Base-by-base conservation (phyloP, 306 rosid species). In the Trichosanthes truncata region DNA sequence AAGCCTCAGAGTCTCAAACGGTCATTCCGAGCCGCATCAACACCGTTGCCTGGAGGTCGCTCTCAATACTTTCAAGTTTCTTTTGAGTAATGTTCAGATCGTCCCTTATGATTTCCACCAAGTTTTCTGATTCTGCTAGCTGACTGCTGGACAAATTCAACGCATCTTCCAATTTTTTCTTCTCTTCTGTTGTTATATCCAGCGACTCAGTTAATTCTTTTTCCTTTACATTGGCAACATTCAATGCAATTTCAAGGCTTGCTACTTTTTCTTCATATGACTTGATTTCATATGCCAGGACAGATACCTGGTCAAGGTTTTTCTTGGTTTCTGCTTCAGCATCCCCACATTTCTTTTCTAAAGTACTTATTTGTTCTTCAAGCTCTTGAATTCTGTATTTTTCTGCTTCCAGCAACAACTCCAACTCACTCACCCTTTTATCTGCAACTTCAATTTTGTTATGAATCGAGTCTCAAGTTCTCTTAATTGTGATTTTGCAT, bases 301-400 rank as follows among this genome's bases (percentile, higher is more conserved):
- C 80, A 41, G 94, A 76, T 61, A 88, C 82, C 77, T 86, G 89
- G 62, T 85, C 89, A 18, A 88, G 83, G 84, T 82, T 25, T 48
- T 83, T 91, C 82, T 80, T 87, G 35, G 87, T 82, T 43, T 91
- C 87, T 77, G 79, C 90, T 80, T 96, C 94, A 29, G 94, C 81
- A 21, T 86, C 84, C 56, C 26, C 81, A 46, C 73, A 86, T 80
- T 84, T 91, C 85, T 88, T 89, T 75, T 91, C 98, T 79, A 93
- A 82, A 1, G 84, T 35, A 80, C 85, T 86, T 82, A 87, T 80
- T 79, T 93, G 97, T 79, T 91, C 96, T 80, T 96, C 97, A 9
- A 96, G 98, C 80, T 93, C 99, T 79, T 88, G 94, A 80, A 96
- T 93, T 90, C 98, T 90, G 82, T 88, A 89, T 83, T 89, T 93